These are phyloP conservation scores for Heliamphora pulchella DNA, from an alignment of 179 eudicot species.

Conservation along the genomic window DNA sequence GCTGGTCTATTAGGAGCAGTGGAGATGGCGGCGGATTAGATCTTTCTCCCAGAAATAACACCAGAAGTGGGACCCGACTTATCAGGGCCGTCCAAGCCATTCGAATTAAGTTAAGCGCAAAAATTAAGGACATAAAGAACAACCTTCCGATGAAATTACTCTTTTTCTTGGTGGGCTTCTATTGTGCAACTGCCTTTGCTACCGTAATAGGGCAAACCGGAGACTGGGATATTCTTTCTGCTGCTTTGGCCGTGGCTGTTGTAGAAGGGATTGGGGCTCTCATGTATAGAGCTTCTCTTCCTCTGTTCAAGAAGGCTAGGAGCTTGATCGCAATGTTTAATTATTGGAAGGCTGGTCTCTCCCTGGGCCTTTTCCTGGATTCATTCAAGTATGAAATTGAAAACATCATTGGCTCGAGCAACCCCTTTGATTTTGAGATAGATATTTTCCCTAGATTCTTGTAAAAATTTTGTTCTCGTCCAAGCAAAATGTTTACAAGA, in stretches of 20 bases:
- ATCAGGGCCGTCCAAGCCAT: slow-evolving; percentile 44
- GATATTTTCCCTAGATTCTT: slow-evolving; percentile 12
- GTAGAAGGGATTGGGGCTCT: slow-evolving; percentile 95
- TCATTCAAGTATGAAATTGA: slow-evolving; percentile 65
- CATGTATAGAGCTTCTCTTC: slow-evolving; percentile 56
- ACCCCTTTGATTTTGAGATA: slow-evolving; percentile 3
- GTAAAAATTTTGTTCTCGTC: background rate
- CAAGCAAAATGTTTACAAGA: too few relatives aligned
- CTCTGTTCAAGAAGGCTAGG: slow-evolving; percentile 36
- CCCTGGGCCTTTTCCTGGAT: slow-evolving; percentile 84
- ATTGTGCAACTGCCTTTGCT: slow-evolving; percentile 85
- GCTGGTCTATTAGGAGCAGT: slow-evolving; percentile 57
- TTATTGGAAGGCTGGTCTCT: slow-evolving; percentile 86
- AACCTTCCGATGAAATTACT: slow-evolving; percentile 57
- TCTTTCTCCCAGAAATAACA: slow-evolving; percentile 35
- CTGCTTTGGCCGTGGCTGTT: slow-evolving; percentile 75
- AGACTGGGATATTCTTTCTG: slow-evolving; percentile 91
- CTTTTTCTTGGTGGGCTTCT: slow-evolving; percentile 77
- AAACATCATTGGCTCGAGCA: slow-evolving; percentile 1
- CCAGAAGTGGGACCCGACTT: slow-evolving; percentile 60
- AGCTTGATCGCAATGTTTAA: slow-evolving; percentile 54
- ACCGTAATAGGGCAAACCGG: slow-evolving; percentile 95
- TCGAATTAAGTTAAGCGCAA: slow-evolving; percentile 36
- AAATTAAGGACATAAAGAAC: slow-evolving; percentile 48
- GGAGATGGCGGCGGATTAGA: slow-evolving; percentile 45